Evolutionary conservation across 2,329 filamentous ascomycete species (phyloP).

Genomic region (Alternaria burnsii): DNA sequence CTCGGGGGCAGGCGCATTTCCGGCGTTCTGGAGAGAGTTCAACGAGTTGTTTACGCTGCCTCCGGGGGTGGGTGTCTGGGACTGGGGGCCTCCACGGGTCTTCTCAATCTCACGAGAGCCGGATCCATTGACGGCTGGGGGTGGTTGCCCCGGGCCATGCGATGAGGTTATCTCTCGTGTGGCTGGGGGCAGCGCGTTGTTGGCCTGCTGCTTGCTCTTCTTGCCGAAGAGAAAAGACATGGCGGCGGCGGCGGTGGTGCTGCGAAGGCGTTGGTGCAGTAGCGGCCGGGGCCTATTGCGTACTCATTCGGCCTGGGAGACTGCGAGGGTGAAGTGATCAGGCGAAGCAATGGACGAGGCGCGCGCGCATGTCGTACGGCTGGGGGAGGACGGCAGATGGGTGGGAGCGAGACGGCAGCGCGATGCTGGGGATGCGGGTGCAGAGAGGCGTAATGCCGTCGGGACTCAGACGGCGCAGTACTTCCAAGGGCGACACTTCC

Average conservation of each 20-base stretch:
- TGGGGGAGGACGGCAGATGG: slow-evolving; percentile 2
- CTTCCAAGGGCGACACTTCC: slow-evolving; percentile 9
- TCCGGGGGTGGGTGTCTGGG: slow-evolving; percentile 72
- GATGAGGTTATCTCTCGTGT: slow-evolving; percentile 65
- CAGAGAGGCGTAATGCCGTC: background rate
- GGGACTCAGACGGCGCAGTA: slow-evolving; percentile 8
- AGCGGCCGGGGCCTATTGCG: slow-evolving; percentile 38
- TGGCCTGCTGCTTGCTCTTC: slow-evolving; percentile 52
- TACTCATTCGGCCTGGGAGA: slow-evolving; percentile 46
- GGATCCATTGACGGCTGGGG: slow-evolving; percentile 55
- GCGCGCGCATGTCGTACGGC: slow-evolving; percentile 27
- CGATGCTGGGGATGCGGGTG: slow-evolving; percentile 9
- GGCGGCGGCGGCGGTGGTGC: slow-evolving; percentile 26
- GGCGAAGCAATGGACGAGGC: slow-evolving; percentile 10
- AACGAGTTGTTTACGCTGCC: slow-evolving; percentile 72
- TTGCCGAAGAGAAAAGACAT: slow-evolving; percentile 65
- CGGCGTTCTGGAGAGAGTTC: slow-evolving; percentile 71
- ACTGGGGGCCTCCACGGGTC: slow-evolving; percentile 31
- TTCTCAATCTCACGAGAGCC: slow-evolving; percentile 54
- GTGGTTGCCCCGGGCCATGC: slow-evolving; percentile 59
- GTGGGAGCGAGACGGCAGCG: slow-evolving; percentile 3
- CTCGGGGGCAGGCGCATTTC: slow-evolving; percentile 67
- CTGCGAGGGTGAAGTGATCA: slow-evolving; percentile 11
- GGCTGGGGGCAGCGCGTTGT: slow-evolving; percentile 60
- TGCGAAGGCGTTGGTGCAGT: slow-evolving; percentile 29